These are phyloP conservation scores for Thielaviopsis euricoi DNA, from an alignment of 2,329 filamentous ascomycete genomes.

Conservation along the genomic window DNA sequence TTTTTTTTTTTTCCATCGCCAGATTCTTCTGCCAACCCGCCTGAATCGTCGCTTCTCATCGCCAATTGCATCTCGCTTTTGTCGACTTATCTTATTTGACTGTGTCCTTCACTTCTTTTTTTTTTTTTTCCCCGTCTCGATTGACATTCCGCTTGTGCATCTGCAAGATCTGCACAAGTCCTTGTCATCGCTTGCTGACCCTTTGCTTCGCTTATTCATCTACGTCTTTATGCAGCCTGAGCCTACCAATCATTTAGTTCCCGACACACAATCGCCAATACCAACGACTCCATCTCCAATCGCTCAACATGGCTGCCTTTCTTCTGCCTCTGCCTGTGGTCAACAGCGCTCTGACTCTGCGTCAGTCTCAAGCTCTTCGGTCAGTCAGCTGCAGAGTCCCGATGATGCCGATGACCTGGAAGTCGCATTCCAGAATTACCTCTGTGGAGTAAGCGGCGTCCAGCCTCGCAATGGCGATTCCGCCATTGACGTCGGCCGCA, in stretches of 20 bases:
- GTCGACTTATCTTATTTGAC: background rate
- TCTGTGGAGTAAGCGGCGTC: background rate
- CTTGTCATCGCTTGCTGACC: background rate
- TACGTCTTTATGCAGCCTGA: constrained; percentile 3
- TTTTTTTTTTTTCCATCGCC: no score
- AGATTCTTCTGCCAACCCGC: no score
- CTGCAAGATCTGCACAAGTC: background rate
- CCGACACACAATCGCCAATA: background rate
- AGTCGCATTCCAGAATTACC: constrained; percentile 1
- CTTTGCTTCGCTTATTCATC: background rate
- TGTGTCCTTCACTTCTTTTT: background rate
- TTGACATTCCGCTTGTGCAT: constrained; percentile 2
- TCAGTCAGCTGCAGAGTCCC: background rate
- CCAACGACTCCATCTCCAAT: background rate
- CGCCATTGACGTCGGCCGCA: background rate
- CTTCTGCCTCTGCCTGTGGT: background rate
- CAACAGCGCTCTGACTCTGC: background rate
- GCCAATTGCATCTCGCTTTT: background rate
- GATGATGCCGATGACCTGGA: constrained; percentile 1
- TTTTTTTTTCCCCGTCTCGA: no score
- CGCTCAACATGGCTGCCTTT: background rate
- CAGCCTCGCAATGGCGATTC: background rate
- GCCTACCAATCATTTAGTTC: background rate
- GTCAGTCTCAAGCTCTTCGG: background rate
- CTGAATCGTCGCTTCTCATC: no score